Evolutionary conservation across 1,284 basidiomycete genomes (phyloP).

Genomic region (Cryptococcus sp.): DNA sequence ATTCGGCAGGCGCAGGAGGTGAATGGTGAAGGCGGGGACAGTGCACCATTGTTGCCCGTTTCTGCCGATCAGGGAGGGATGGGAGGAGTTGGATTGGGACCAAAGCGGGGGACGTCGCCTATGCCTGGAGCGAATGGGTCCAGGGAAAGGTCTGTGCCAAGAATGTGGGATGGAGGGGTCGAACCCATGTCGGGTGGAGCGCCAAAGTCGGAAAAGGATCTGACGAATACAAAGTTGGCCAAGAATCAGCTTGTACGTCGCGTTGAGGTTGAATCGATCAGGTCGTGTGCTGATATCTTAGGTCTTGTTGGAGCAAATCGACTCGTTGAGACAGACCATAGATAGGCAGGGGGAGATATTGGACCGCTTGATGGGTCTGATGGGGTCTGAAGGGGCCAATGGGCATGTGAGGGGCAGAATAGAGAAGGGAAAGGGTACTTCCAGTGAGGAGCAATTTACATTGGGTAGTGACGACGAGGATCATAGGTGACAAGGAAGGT

Average conservation of each 20-base stretch:
- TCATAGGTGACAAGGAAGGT: not conserved
- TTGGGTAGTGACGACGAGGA: conserved; percentile 22
- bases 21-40: not conserved
- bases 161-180: conserved; percentile 27
- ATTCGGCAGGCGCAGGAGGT: not conserved
- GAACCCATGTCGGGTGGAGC: too few species aligned
- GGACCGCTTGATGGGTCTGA: conserved; percentile 14
- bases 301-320: conserved; percentile 44
- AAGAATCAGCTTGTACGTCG: conserved; percentile 42
- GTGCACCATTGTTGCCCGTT: conserved; percentile 1
- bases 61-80: not conserved
- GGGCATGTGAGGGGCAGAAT: not conserved
- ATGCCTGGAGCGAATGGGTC: not conserved
- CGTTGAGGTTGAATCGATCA: not conserved
- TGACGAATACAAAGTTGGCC: conserved; percentile 23
- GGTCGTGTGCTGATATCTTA: conserved; percentile 5
- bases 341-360: conserved; percentile 41
- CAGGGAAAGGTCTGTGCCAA: not conserved
- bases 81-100: not conserved
- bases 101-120: conserved; percentile 3
- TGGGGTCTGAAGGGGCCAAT: conserved; percentile 5
- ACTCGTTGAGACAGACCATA: conserved; percentile 34
- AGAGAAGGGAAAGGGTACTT: not conserved
- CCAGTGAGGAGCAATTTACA: conserved; percentile 19
- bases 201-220: too few species aligned